Evolutionary conservation across 2,329 filamentous ascomycete genomes (phyloP).

Genomic region (Pseudogymnoascus sp.): DNA sequence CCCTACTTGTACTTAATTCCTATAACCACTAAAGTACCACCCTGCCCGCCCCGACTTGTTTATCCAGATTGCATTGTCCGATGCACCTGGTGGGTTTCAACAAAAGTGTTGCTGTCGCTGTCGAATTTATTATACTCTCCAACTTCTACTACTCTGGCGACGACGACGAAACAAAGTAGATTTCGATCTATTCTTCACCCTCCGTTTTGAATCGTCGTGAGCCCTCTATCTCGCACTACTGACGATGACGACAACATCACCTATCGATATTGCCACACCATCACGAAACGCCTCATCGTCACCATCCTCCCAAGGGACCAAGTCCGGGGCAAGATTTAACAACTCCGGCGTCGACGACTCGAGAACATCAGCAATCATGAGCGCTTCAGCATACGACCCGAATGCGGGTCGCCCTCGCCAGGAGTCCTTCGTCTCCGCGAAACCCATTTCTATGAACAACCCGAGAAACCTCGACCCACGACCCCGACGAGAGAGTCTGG

Average conservation of each 20-base stretch:
- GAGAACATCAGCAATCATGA: conserved; percentile 46
- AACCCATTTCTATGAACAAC: conserved; percentile 60
- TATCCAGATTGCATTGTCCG: conserved; percentile 7
- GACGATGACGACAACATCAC: conserved; percentile 29
- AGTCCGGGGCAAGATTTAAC: conserved; percentile 19
- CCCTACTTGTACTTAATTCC: neutral
- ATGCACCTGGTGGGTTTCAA: conserved; percentile 9
- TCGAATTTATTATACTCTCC: neutral
- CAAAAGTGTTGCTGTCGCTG: neutral
- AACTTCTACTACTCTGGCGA: neutral
- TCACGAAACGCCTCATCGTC: conserved; percentile 29
- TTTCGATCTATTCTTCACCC: neutral
- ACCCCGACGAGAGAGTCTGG: conserved; percentile 54
- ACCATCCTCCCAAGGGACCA: conserved; percentile 32
- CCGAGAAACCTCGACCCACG: conserved; percentile 51
- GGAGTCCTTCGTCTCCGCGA: conserved; percentile 59
- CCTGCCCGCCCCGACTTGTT: conserved; percentile 8
- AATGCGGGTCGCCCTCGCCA: conserved; percentile 49
- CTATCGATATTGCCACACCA: conserved; percentile 30
- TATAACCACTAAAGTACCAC: conserved; percentile 7
- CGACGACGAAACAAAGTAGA: neutral
- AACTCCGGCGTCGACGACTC: conserved; percentile 24
- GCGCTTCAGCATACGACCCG: conserved; percentile 47
- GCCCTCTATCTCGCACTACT: neutral
- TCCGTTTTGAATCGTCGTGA: neutral